A percentile compares a stretch with the other conserved stretches of the same genome.
Conservation (phyloP, 768 basidiomycete species). For the Calocera viscosa region DNA sequence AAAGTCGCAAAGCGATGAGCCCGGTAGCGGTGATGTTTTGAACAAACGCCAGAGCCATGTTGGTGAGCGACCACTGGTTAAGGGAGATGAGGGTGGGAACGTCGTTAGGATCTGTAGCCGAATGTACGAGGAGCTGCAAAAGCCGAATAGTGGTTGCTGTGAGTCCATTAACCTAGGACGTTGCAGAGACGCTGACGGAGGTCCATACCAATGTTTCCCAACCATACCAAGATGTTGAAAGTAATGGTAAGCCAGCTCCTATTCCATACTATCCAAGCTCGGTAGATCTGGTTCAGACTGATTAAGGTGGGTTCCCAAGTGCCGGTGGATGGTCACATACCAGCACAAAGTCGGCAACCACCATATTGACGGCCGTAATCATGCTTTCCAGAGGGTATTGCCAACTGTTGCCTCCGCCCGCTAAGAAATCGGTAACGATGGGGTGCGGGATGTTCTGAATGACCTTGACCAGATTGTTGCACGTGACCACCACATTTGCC, state of each 20-base stretch:
- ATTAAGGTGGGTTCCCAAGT: no score
- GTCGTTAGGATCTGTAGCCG: background rate
- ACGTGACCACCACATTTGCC: no score
- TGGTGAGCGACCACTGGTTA: background rate
- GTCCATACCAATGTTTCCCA: background rate
- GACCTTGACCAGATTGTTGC: no score
- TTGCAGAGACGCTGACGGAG: no score
- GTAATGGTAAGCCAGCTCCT: background rate
- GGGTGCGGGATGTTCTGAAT: no score
- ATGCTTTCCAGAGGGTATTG: no score
- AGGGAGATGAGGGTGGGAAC: background rate
- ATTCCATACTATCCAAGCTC: background rate
- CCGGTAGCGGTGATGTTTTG: background rate
- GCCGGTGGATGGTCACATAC: no score
- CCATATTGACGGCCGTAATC: no score
- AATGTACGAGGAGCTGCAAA: background rate
- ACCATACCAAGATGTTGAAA: background rate
- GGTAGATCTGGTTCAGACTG: background rate
- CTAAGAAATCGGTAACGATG: no score
- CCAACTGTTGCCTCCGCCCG: no score
- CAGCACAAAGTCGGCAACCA: no score
- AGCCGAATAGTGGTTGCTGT: background rate
- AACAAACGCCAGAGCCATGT: background rate
- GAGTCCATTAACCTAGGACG: background rate
- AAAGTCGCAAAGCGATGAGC: background rate